Conservation (phyloP, 176 grass and related monocot genomes). For the Thalia dealbata region DNA sequence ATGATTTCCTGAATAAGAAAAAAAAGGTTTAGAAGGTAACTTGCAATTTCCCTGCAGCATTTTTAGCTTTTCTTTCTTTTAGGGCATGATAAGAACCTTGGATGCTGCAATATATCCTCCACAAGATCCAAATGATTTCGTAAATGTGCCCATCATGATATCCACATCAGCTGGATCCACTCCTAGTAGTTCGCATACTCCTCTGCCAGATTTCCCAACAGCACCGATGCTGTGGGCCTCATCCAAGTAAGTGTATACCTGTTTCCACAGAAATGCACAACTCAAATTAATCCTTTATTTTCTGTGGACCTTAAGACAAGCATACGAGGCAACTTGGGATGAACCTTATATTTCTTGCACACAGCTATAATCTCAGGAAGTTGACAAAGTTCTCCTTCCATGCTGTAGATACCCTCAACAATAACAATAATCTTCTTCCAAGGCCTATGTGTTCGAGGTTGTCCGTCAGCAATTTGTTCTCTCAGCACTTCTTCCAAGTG, state of each 20-base stretch:
- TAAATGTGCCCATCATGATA: constrained; percentile 94
- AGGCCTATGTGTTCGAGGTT: constrained; percentile 60
- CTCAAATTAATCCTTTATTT: neutral
- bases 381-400: constrained; percentile 80
- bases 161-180: constrained; percentile 70
- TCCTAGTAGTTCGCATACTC: constrained; percentile 78
- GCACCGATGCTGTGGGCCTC: constrained; percentile 79
- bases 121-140: constrained; percentile 76
- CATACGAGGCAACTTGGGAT: neutral
- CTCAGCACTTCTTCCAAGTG: constrained; percentile 82
- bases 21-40: neutral
- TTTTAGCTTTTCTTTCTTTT: neutral
- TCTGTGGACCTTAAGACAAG: neutral
- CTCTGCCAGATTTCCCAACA: constrained; percentile 56
- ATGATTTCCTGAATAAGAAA: constrained; percentile 54
- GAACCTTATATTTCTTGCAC: constrained; percentile 90
- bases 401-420: constrained; percentile 79
- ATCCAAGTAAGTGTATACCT: constrained; percentile 85
- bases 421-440: constrained; percentile 95
- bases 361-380: constrained; percentile 78
- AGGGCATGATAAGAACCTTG: constrained; percentile 29
- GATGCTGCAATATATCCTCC: constrained; percentile 90
- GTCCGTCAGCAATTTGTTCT: constrained; percentile 67
- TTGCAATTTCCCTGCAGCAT: neutral
- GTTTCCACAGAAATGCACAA: constrained; percentile 6